Evolutionary conservation across 1,284 basidiomycete species (phyloP), one percentile per base, ranked within the genome.

Genomic region (Leccinum pachyderme): DNA sequence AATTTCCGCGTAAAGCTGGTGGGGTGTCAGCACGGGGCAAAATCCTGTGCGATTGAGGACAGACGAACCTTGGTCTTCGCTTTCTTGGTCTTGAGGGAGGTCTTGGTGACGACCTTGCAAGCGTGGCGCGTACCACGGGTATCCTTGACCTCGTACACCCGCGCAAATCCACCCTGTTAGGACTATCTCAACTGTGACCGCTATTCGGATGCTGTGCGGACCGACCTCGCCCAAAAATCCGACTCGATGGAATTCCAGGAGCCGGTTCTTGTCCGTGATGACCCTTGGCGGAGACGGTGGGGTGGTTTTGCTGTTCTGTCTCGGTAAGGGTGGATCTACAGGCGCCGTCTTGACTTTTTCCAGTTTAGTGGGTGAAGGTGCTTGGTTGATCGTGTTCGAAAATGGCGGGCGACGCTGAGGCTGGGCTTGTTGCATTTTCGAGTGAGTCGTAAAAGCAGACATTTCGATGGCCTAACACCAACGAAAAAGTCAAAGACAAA

Each of bases 1-100:
- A 72, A 99, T 98, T 81, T 99, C 96, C 58, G 95, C 95, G 66
- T 96, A 98, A 57, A 98, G 84, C 95, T 90, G 50, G 18, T 11
- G 35, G 33, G 18, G 35, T n/a, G 52, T 54, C 47, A 58, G 55
- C 32, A 51, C 33, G 27, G 33, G 27, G 54, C 9, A 7, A 53
- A 32, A 22, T 47, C 8, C 39, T 15, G 22, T 41, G 47, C 13
- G 11, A 27, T n/a, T 41, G 24, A 15, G 12, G 18, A 24, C 15
- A 39, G 2, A 66, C 77, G 51, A 52, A 90, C 93, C 81, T 95
- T 95, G 18, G 93, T 95, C 73, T 93, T 94, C 52, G 91, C 92
- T 72, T 94, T 95, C 78, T 91, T 94, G 18, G 91, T 91, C 74
- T 89, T 88, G 62, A 95, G 81, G 27, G 88, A 90, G 15, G 79